Percentiles rank a stretch among this genome's conserved stretches.
phyloP scores from a whole-genome alignment of 257 asterid genomes.

The Marsdenia floribunda region DNA sequence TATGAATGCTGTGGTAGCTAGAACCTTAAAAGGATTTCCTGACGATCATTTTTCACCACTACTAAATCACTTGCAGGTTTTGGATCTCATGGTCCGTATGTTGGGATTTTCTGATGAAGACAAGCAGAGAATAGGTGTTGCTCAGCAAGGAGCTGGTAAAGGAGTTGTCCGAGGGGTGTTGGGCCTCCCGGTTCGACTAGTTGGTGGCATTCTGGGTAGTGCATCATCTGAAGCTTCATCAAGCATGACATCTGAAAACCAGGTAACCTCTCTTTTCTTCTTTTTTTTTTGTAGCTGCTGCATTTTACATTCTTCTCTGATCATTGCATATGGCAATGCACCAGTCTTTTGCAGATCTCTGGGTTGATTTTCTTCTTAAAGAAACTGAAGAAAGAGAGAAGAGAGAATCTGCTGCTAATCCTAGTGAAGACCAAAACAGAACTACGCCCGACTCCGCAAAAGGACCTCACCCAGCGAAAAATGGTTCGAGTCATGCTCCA shows the following conservation, averaged over 20 bases:
- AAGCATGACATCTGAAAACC: constrained; percentile 60
- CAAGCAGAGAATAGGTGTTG: constrained; percentile 82
- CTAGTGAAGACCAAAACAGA: constrained; percentile 33
- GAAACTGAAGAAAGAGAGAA: constrained; percentile 79
- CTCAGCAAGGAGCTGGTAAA: constrained; percentile 86
- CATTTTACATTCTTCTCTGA: background rate
- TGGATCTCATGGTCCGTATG: constrained; percentile 95
- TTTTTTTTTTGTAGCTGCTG: background rate
- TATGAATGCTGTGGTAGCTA: background rate
- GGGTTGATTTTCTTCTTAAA: constrained; percentile 98
- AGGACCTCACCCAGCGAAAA: constrained; percentile 31
- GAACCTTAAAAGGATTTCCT: background rate
- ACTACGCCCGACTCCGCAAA: constrained; percentile 19
- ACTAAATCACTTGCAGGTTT: constrained; percentile 47
- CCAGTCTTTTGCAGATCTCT: constrained; percentile 90
- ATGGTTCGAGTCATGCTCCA: constrained; percentile 15
- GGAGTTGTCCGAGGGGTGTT: constrained; percentile 96
- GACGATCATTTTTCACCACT: background rate
- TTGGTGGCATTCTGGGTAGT: constrained; percentile 83
- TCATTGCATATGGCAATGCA: background rate
- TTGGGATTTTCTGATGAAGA: constrained; percentile 97
- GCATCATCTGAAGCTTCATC: constrained; percentile 48
- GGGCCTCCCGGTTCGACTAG: constrained; percentile 92
- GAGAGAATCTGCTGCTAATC: constrained; percentile 35
- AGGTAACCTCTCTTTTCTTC: constrained; percentile 36